phyloP scores from a whole-genome alignment of 2,329 filamentous ascomycete species.

The Xylaria sp. region DNA sequence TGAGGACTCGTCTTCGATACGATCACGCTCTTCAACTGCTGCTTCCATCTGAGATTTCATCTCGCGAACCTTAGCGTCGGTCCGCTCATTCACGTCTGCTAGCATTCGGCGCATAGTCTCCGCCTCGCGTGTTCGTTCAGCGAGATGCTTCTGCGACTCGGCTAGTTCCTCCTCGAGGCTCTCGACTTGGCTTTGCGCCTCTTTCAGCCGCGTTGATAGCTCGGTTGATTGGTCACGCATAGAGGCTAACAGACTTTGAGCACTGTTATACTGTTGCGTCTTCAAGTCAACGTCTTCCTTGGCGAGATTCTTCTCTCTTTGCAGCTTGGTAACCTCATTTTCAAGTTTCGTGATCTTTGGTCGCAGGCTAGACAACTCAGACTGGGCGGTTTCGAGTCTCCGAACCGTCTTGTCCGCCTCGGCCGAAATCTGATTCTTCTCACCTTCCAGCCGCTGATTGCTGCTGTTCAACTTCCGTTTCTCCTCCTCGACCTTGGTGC shows the following conservation, averaged over 20 bases:
- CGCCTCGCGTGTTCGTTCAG: constrained; percentile 82
- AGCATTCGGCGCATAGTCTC: constrained; percentile 92
- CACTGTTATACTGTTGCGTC: constrained; percentile 75
- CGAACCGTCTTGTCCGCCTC: constrained; percentile 63
- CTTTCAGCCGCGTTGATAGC: constrained; percentile 84
- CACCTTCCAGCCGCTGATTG: constrained; percentile 68
- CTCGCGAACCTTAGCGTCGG: constrained; percentile 77
- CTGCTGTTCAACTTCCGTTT: constrained; percentile 70
- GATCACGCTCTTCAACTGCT: constrained; percentile 88
- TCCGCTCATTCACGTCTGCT: constrained; percentile 76
- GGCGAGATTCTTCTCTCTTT: constrained; percentile 60
- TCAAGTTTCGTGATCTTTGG: constrained; percentile 63
- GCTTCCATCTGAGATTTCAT: constrained; percentile 85
- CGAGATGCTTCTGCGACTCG: constrained; percentile 79
- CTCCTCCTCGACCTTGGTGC: constrained; percentile 72
- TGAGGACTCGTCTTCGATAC: constrained; percentile 84
- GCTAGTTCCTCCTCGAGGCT: constrained; percentile 86
- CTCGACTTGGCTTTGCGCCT: constrained; percentile 75
- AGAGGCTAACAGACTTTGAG: constrained; percentile 78
- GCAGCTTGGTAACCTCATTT: constrained; percentile 63
- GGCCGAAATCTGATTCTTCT: constrained; percentile 72
- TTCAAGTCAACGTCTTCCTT: constrained; percentile 81
- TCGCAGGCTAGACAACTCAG: constrained; percentile 65
- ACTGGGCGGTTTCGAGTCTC: constrained; percentile 66
- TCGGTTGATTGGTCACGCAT: constrained; percentile 92